Conservation (phyloP, 495 filamentous ascomycete genomes). For the Xylona heveae region DNA sequence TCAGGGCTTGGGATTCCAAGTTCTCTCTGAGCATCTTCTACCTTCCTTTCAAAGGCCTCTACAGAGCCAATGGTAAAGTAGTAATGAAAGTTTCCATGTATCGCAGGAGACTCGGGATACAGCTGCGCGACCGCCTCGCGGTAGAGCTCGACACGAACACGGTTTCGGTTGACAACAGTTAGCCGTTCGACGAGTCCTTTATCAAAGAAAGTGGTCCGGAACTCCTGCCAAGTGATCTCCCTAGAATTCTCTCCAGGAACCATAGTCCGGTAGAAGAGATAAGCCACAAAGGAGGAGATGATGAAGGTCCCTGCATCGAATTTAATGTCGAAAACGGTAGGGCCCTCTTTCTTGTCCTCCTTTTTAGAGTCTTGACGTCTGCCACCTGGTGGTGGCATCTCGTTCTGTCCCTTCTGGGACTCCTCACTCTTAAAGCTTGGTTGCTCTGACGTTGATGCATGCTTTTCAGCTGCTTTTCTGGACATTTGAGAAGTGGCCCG, state of each 20-base stretch:
- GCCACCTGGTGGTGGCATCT: background rate
- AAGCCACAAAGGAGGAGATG: slow-evolving; percentile 34
- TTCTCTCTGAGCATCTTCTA: slow-evolving; percentile 75
- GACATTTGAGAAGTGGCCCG: slow-evolving; percentile 23
- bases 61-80: slow-evolving; percentile 92
- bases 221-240: slow-evolving; percentile 96
- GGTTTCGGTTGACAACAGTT: slow-evolving; percentile 48
- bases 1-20: slow-evolving; percentile 65
- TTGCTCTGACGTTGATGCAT: slow-evolving; percentile 1
- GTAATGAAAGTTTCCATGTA: slow-evolving; percentile 52
- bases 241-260: slow-evolving; percentile 41
- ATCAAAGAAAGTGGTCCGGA: slow-evolving; percentile 76
- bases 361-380: slow-evolving; percentile 2
- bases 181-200: slow-evolving; percentile 91
- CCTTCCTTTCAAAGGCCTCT: slow-evolving; percentile 69
- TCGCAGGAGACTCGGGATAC: slow-evolving; percentile 65
- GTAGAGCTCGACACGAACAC: slow-evolving; percentile 67
- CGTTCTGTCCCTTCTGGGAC: background rate
- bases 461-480: slow-evolving; percentile 15
- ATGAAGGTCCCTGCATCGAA: slow-evolving; percentile 34
- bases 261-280: slow-evolving; percentile 35
- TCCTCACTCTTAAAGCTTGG: background rate
- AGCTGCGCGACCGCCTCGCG: slow-evolving; percentile 53
- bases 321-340: slow-evolving; percentile 24
- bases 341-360: slow-evolving; percentile 9